phyloP scores from a whole-genome alignment of 1,139 yeast species.

The Candida albicans region DNA sequence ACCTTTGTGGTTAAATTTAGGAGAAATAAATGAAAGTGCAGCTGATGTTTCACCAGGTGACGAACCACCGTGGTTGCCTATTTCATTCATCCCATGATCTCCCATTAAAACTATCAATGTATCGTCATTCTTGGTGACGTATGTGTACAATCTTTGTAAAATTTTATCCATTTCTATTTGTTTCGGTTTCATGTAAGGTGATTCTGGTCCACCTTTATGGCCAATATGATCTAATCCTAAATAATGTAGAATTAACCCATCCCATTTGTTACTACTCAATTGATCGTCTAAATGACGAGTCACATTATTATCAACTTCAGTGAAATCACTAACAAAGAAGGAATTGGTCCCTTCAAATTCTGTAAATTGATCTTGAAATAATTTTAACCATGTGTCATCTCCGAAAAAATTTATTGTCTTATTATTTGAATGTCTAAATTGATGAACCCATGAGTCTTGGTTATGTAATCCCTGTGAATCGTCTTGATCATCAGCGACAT shows the following conservation, averaged over 20 bases:
- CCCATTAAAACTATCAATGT: conserved; percentile 73
- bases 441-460: conserved; percentile 88
- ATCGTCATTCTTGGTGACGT: conserved; percentile 48
- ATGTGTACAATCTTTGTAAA: conserved; percentile 51
- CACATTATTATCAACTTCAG: conserved; percentile 90
- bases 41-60: conserved; percentile 90
- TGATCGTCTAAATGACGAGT: conserved; percentile 77
- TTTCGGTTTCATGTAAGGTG: conserved; percentile 75
- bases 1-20: conserved; percentile 40
- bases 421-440: conserved; percentile 49
- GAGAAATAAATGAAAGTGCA: conserved; percentile 69
- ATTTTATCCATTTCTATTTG: conserved; percentile 84
- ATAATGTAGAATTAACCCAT: conserved; percentile 82
- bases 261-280: conserved; percentile 60
- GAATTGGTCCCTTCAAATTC: conserved; percentile 85
- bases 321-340: conserved; percentile 90
- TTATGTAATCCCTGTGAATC: conserved; percentile 67
- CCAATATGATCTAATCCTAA: conserved; percentile 96
- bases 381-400: conserved; percentile 95
- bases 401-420: conserved; percentile 77
- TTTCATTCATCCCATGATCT: conserved; percentile 94
- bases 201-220: conserved; percentile 89
- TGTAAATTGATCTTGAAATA: conserved; percentile 69
- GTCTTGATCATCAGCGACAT: conserved; percentile 87
- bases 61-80: conserved; percentile 96